Conservation (phyloP, 2,329 filamentous ascomycete genomes). For the Fusarium brachygibbosum region DNA sequence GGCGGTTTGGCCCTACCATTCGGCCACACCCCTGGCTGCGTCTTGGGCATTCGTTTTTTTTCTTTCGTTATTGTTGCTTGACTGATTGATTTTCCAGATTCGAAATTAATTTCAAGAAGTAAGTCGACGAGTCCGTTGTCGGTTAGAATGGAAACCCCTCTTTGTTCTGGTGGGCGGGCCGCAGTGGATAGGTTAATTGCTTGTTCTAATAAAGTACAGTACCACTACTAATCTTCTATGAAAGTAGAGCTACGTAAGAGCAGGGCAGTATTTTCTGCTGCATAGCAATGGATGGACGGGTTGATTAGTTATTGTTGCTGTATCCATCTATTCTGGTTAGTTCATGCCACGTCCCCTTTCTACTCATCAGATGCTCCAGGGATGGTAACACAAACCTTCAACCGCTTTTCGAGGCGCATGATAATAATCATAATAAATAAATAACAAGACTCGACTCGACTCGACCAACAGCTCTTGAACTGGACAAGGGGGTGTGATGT, state of each 20-base stretch:
- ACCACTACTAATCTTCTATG: not conserved
- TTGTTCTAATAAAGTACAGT: not conserved
- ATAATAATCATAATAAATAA: conserved; percentile 37
- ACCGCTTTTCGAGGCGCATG: conserved; percentile 46
- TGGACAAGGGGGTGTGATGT: conserved; percentile 45
- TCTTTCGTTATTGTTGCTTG: not conserved
- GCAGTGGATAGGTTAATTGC: conserved; percentile 11
- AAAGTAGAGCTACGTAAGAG: conserved; percentile 4
- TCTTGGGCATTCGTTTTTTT: conserved; percentile 4
- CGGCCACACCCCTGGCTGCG: conserved; percentile 7
- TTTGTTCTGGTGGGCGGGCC: conserved; percentile 1
- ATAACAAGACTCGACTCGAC: conserved; percentile 27
- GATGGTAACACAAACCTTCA: conserved; percentile 46
- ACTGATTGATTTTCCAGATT: conserved; percentile 2
- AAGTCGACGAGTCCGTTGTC: conserved; percentile 9
- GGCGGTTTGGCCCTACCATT: conserved; percentile 17
- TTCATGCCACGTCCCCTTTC: conserved; percentile 12
- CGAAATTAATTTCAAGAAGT: not conserved
- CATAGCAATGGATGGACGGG: conserved; percentile 1
- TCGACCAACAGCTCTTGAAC: conserved; percentile 43
- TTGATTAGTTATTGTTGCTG: conserved; percentile 5
- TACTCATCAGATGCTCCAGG: conserved; percentile 23
- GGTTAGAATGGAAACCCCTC: conserved; percentile 3
- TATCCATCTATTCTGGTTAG: not conserved
- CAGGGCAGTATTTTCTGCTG: conserved; percentile 1